Evolutionary conservation across 495 filamentous ascomycete species (phyloP), one percentile per base, ranked within the genome.

Genomic region (Hypoxylon intermedium): DNA sequence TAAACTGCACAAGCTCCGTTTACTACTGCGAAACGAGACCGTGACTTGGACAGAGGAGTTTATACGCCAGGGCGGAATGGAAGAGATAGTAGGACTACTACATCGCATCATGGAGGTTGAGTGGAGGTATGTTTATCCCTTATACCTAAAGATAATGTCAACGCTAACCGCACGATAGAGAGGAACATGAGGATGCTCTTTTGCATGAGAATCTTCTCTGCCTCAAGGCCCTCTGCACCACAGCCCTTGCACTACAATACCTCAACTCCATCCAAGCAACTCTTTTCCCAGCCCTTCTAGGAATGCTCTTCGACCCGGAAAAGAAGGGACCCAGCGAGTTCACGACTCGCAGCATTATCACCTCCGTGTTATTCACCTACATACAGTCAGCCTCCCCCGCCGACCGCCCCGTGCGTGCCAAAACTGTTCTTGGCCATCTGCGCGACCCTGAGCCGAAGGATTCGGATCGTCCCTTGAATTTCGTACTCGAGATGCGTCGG

Each of bases 301-400:
- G 82, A 51, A 92, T 97, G 85, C 77, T 98, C 26, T 98, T 97
- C 65, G 93, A 97, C 68, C 90, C 96, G 21, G 93, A 98, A 67
- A 94, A 90, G 76, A 98, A 98, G 72, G 94, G 94, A 0, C 94
- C 94, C 0, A 92, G 88, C 79, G 94, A 98, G 69, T 98, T 96
- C 74, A 92, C 89, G 5, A 98, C 94, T 19, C 86, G 94, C 30
- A 84, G 83, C 41, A 89, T 98, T 61, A 89, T 98, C 70, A 89
- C 92, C 33, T 90, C 85, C 19, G 79, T 98, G 7, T 71, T 98
- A 2, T 91, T 93, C 69, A 93, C 89, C 2, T 91, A 95, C 71
- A 86, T 97, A 31, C 82, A 89, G 44, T 77, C 82, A 6, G 76
- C 82, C 11, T 34, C 78, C 1, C 72, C 80, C 0, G 68, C 74